Evolutionary conservation across 257 asterid species (phyloP), one percentile per base, ranked within the genome.

Genomic region (Nicotiana attenuata): DNA sequence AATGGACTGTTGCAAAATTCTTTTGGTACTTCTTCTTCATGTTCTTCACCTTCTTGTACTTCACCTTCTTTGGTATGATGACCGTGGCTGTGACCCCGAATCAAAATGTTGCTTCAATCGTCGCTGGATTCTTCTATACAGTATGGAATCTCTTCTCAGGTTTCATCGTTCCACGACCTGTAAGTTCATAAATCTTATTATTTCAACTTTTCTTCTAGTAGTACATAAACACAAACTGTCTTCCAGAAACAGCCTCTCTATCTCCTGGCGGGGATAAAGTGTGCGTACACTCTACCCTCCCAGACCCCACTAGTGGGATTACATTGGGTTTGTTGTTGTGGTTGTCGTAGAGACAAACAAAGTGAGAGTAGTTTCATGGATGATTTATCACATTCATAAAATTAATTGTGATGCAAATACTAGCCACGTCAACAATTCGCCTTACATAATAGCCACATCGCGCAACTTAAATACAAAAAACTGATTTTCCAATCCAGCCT

Each of bases 11-110:
- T 7, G 66, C 85, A 19, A 90, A 90, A 41, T 76, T 87, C 87
- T 77, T 89, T 41, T 90, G 90, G 91, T 90, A 68, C 75, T 56
- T 89, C 53, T 87, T 83, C 71, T 19, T 89, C 87, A 86, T 89
- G 87, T 89, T 76, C 86, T 83, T 87, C 81, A 76, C 91, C 2
- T 82, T 90, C 3, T 52, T 87, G 35, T 86, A 83, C 85, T 88
- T 87, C 92, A 87, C 92, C 65, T 86, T 87, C 87, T 90, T 83
- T 35, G 93, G 93, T 67, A 89, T 90, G 93, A 90, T 90, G 92
- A 31, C 90, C 0, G 86, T 90, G 81, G 87, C 90, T 8, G 80
- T 87, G 20, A 24, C 93, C 1, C 93, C 93, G 41, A 90, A 90
- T 64, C 88, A 86, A 86, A 83, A 89, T 53, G 80, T 90, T 22